Conservation (phyloP, 345 rosid genomes). For the Citrus glauca region DNA sequence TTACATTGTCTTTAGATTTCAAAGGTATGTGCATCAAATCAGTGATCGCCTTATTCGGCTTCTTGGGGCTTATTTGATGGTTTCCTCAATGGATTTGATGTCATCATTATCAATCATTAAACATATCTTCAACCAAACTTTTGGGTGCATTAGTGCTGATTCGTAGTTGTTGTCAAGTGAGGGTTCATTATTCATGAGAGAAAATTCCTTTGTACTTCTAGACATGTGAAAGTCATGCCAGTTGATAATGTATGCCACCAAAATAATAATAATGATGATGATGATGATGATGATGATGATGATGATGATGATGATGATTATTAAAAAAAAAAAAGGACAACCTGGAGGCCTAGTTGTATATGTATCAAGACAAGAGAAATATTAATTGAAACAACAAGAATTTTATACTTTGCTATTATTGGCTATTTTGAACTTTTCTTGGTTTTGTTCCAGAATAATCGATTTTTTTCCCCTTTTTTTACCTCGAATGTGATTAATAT, state of each 20-base stretch:
- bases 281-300: not conserved
- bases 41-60: not conserved
- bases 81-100: not conserved
- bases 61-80: not conserved
- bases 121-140: not conserved
- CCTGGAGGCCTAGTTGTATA: conserved; percentile 9
- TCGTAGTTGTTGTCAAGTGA: not conserved
- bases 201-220: not conserved
- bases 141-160: not conserved
- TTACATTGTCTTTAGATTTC: not conserved
- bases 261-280: too few relatives aligned
- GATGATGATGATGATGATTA: fast-evolving
- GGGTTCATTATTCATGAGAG: not conserved
- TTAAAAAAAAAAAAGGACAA: conserved; percentile 11
- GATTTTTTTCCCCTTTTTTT: too few relatives aligned
- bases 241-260: conserved; percentile 8
- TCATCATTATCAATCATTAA: conserved; percentile 10
- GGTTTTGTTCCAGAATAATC: not conserved
- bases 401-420: not conserved
- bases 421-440: not conserved
- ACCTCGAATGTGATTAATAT: not conserved
- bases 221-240: conserved; percentile 1
- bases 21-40: not conserved
- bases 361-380: not conserved
- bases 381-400: not conserved